Evolutionary conservation across 2,329 filamentous ascomycete species (phyloP).

Genomic region (Uncinocarpus reesii): DNA sequence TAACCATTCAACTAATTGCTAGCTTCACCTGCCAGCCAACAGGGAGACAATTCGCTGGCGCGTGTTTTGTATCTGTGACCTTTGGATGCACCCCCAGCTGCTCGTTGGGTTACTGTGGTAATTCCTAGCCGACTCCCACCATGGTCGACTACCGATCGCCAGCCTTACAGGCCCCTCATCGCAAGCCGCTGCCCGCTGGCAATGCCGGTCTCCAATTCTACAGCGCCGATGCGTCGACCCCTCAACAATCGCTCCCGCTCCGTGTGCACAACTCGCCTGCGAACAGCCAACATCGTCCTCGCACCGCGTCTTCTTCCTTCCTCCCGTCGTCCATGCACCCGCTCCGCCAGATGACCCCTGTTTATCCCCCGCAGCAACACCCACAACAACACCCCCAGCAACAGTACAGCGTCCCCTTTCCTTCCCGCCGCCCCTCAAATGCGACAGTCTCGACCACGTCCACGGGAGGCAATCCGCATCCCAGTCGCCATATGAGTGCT

Average conservation of each 20-base stretch:
- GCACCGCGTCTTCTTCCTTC: slow-evolving; percentile 15
- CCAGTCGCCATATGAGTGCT: slow-evolving; percentile 23
- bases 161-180: slow-evolving; percentile 16
- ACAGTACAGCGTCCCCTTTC: slow-evolving; percentile 11
- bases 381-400: background rate
- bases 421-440: slow-evolving; percentile 30
- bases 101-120: no score
- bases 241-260: slow-evolving; percentile 6
- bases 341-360: slow-evolving; percentile 10
- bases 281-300: slow-evolving; percentile 15
- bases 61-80: no score
- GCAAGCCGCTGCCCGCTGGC: slow-evolving; percentile 15
- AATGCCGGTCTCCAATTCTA: slow-evolving; percentile 19
- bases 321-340: slow-evolving; percentile 15
- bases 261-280: background rate
- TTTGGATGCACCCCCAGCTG: no score
- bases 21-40: no score
- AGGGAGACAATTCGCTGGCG: no score
- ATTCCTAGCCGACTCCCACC: no score
- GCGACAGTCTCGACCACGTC: slow-evolving; percentile 35
- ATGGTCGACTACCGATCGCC: slow-evolving; percentile 19
- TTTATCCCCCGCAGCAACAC: slow-evolving; percentile 11
- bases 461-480: slow-evolving; percentile 26
- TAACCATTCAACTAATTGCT: no score
- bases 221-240: slow-evolving; percentile 2